Conservation (phyloP, 164 flowering plant genomes). For the Stephania japonica region DNA sequence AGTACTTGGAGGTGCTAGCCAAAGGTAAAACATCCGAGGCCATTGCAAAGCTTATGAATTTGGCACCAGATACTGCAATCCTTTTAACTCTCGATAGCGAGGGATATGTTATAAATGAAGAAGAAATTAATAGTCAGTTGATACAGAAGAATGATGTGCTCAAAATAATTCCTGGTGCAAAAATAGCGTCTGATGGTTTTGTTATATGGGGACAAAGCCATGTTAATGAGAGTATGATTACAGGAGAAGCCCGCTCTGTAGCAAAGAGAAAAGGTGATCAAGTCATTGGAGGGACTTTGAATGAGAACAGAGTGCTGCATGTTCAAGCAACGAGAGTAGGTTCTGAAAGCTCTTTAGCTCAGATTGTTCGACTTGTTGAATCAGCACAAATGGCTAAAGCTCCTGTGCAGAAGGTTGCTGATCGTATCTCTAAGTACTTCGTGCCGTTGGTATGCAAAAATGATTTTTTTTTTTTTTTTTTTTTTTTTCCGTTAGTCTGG, state of each 20-base stretch:
- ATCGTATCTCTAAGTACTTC: slow-evolving; percentile 74
- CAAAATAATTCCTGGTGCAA: slow-evolving; percentile 75
- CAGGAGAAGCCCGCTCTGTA: slow-evolving; percentile 82
- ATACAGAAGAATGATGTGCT: slow-evolving; percentile 75
- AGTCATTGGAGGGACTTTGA: slow-evolving; percentile 89
- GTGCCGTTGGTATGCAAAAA: slow-evolving; percentile 64
- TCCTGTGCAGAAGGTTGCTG: slow-evolving; percentile 92
- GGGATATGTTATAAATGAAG: slow-evolving; percentile 55
- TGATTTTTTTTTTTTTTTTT: neutral
- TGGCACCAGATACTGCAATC: slow-evolving; percentile 72
- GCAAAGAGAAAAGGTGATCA: slow-evolving; percentile 69
- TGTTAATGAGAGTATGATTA: slow-evolving; percentile 95
- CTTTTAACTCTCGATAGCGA: slow-evolving; percentile 50
- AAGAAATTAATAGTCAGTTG: slow-evolving; percentile 71
- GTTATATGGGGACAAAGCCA: slow-evolving; percentile 88
- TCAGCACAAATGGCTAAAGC: slow-evolving; percentile 96
- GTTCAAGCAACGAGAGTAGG: slow-evolving; percentile 76
- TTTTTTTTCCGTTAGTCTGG: neutral
- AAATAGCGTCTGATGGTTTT: slow-evolving; percentile 79
- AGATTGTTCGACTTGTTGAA: slow-evolving; percentile 84
- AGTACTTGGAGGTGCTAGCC: slow-evolving; percentile 77
- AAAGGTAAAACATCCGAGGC: slow-evolving; percentile 93
- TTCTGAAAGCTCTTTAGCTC: slow-evolving; percentile 80
- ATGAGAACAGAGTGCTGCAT: slow-evolving; percentile 79
- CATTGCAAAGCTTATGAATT: slow-evolving; percentile 78